A percentile compares a stretch with the other conserved stretches of the same genome.
Conservation (phyloP, 306 rosid species). For the Begonia peltatifolia region DNA sequence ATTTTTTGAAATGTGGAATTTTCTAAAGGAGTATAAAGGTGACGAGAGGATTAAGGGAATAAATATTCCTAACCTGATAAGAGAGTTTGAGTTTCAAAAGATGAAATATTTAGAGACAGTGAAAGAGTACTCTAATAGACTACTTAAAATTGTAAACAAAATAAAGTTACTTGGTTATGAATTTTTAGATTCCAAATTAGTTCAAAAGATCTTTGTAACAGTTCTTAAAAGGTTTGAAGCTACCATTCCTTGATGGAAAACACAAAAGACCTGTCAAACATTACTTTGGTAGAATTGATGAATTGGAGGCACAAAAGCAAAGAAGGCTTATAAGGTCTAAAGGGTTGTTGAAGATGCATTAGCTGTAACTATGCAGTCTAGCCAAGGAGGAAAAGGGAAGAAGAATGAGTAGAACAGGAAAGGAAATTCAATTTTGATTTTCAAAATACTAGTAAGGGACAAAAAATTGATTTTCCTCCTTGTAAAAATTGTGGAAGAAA, state of each 20-base stretch:
- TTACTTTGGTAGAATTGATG: neutral
- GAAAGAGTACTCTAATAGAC: conserved; percentile 5
- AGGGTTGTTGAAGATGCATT: conserved; percentile 2
- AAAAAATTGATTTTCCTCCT: too few species aligned
- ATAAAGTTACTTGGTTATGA: neutral
- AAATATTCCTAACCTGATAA: conserved; percentile 1
- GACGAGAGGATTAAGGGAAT: conserved; percentile 6
- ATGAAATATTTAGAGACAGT: conserved; percentile 2
- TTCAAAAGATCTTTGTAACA: conserved; percentile 6
- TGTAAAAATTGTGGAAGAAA: too few species aligned
- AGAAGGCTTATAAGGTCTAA: neutral
- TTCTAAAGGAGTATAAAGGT: conserved; percentile 1
- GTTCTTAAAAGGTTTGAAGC: conserved; percentile 8
- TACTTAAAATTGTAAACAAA: conserved; percentile 1
- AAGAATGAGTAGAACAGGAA: too few species aligned
- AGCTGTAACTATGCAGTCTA: too few species aligned
- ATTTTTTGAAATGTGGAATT: neutral
- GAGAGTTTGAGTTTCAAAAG: conserved; percentile 7
- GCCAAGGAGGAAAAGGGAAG: too few species aligned
- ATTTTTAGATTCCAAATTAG: neutral
- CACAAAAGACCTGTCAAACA: conserved; percentile 1
- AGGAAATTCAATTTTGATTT: too few species aligned
- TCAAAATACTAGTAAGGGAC: too few species aligned
- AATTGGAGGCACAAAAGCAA: conserved; percentile 7
- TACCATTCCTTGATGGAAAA: neutral